phyloP scores from a whole-genome alignment of 2,329 filamentous ascomycete genomes.

The Podosphaera xanthii region DNA sequence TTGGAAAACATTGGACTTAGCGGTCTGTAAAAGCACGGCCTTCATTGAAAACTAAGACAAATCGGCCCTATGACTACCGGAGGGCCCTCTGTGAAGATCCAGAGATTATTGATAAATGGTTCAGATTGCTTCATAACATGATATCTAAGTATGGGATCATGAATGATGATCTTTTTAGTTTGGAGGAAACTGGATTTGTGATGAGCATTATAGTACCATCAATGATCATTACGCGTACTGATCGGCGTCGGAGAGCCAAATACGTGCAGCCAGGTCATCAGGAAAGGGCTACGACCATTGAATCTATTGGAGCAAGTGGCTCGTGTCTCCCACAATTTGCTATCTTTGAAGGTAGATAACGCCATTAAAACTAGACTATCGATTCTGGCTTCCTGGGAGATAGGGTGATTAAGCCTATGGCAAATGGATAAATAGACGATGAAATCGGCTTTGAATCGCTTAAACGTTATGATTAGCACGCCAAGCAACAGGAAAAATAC shows the following conservation, averaged over 20 bases:
- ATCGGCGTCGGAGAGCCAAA: too few relatives aligned
- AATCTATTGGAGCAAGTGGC: background rate
- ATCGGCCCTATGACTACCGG: slow-evolving; percentile 6
- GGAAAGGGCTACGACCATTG: background rate
- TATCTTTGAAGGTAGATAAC: background rate
- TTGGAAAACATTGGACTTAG: too few relatives aligned
- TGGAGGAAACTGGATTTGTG: slow-evolving; percentile 2
- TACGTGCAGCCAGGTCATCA: background rate
- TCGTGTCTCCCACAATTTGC: background rate
- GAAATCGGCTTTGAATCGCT: slow-evolving; percentile 17
- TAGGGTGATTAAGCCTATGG: slow-evolving; percentile 14
- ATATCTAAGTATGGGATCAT: slow-evolving; percentile 6
- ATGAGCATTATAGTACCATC: slow-evolving; percentile 7
- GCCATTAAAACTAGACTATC: background rate
- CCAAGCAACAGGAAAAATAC: too few relatives aligned
- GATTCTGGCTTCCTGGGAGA: slow-evolving; percentile 12
- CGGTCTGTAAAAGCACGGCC: too few relatives aligned
- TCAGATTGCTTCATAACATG: slow-evolving; percentile 7
- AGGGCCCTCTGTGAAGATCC: slow-evolving; percentile 9
- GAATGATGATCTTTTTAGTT: slow-evolving; percentile 4
- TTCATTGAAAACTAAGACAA: background rate
- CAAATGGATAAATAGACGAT: slow-evolving; percentile 18
- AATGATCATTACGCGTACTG: too few relatives aligned
- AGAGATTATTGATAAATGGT: slow-evolving; percentile 5
- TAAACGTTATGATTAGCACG: slow-evolving; percentile 9